Evolutionary conservation across 2,329 filamentous ascomycete species (phyloP).

Genomic region (Xylaria sp.): DNA sequence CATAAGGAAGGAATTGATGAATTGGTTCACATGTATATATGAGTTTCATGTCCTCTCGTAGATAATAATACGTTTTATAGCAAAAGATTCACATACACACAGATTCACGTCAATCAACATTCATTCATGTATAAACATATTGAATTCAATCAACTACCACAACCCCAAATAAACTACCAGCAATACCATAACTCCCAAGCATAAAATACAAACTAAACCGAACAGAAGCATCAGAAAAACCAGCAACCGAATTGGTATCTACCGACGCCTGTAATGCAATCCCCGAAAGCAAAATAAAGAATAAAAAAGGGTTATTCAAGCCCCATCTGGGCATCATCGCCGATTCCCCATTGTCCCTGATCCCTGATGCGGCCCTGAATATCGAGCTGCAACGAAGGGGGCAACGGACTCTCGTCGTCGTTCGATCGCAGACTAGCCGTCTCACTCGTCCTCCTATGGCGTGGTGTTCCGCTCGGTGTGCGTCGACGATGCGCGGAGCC

Average conservation of each 20-base stretch:
- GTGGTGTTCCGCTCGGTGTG: constrained; percentile 29
- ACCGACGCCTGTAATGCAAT: neutral
- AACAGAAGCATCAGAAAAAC: neutral
- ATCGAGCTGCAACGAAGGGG: constrained; percentile 42
- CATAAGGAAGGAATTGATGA: too few species aligned
- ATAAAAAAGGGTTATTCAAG: constrained; percentile 53
- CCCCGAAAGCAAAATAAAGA: neutral
- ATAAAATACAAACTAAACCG: neutral
- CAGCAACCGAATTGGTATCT: neutral
- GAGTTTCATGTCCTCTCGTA: too few species aligned
- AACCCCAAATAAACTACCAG: too few species aligned
- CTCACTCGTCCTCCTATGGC: constrained; percentile 40
- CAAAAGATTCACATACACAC: too few species aligned
- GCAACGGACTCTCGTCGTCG: constrained; percentile 27
- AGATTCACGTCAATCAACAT: too few species aligned
- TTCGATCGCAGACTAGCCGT: constrained; percentile 38
- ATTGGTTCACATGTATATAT: too few species aligned
- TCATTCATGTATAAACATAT: too few species aligned
- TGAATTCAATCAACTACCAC: too few species aligned
- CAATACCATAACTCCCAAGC: neutral
- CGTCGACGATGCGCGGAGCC: constrained; percentile 24
- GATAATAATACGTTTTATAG: too few species aligned
- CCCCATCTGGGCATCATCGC: constrained; percentile 79
- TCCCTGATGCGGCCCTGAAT: constrained; percentile 50
- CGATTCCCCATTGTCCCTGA: constrained; percentile 67